These are phyloP conservation scores for Xenoacremonium recifei DNA, from an alignment of 2,329 filamentous ascomycete genomes.

Conservation along the genomic window DNA sequence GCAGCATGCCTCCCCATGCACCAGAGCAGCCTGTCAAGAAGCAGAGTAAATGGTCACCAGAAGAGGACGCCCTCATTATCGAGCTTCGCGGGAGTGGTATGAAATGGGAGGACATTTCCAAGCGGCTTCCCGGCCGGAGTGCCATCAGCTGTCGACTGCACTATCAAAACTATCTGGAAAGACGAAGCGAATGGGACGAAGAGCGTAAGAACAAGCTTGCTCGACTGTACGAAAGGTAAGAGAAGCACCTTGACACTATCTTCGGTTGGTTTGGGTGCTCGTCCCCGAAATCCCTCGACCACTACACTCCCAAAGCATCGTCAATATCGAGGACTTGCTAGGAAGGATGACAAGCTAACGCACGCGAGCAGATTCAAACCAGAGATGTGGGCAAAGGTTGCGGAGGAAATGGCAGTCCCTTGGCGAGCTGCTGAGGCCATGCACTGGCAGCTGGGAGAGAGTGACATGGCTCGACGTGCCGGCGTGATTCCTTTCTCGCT, in stretches of 20 bases:
- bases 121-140: constrained; percentile 83
- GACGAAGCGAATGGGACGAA: constrained; percentile 92
- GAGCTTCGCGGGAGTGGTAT: constrained; percentile 85
- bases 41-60: constrained; percentile 93
- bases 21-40: constrained; percentile 78
- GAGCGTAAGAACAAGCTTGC: constrained; percentile 97
- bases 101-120: constrained; percentile 99
- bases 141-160: constrained; percentile 92
- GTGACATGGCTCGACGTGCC: constrained; percentile 89
- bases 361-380: constrained; percentile 74
- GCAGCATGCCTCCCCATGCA: constrained; percentile 44
- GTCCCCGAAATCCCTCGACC: no score
- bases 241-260: no score
- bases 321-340: no score
- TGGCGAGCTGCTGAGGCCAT: constrained; percentile 96
- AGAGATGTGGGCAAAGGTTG: constrained; percentile 96
- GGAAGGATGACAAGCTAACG: constrained; percentile 14
- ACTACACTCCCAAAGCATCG: background rate
- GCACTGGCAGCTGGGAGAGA: constrained; percentile 95
- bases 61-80: constrained; percentile 92
- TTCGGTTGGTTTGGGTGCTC: no score
- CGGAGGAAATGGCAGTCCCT: constrained; percentile 90
- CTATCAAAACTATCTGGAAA: constrained; percentile 96
- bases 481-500: constrained; percentile 84
- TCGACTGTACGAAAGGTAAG: constrained; percentile 86